Conservation (phyloP, 2,329 filamentous ascomycete species). For the Ascochyta lentis region DNA sequence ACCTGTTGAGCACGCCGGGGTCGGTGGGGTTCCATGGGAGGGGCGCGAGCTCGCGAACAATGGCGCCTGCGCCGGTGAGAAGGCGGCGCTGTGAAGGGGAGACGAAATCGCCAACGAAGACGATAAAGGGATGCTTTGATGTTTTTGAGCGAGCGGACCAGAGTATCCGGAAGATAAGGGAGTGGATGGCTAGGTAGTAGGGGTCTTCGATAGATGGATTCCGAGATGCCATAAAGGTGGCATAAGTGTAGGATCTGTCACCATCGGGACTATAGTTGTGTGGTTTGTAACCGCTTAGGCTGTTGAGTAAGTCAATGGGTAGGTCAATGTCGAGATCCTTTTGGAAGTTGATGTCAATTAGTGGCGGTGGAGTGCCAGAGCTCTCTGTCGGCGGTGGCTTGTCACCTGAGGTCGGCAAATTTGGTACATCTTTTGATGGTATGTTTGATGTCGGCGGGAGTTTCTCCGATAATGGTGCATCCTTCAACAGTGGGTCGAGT, state of each 20-base stretch:
- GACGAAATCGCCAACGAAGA: slow-evolving; percentile 45
- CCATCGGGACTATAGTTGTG: slow-evolving; percentile 33
- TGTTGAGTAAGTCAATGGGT: slow-evolving; percentile 23
- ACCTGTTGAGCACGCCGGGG: slow-evolving; percentile 30
- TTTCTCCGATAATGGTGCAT: background rate
- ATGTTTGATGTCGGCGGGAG: background rate
- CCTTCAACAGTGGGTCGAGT: background rate
- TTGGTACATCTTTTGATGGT: background rate
- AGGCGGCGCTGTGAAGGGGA: slow-evolving; percentile 39
- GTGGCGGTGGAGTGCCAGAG: slow-evolving; percentile 20
- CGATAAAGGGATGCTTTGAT: slow-evolving; percentile 36
- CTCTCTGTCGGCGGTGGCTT: background rate
- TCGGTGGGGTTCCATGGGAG: slow-evolving; percentile 38
- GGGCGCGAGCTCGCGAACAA: slow-evolving; percentile 41
- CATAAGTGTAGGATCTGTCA: slow-evolving; percentile 34
- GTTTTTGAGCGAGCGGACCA: slow-evolving; percentile 40
- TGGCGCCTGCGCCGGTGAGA: slow-evolving; percentile 41
- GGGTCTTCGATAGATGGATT: slow-evolving; percentile 43
- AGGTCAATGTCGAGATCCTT: slow-evolving; percentile 35
- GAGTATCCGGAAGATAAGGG: slow-evolving; percentile 41
- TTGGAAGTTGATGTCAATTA: slow-evolving; percentile 30
- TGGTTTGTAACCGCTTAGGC: slow-evolving; percentile 26
- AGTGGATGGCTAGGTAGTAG: slow-evolving; percentile 45
- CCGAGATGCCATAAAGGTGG: slow-evolving; percentile 42
- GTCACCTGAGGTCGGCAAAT: background rate